These are phyloP conservation scores for Oxyria digyna DNA, from an alignment of 148 eudicot genomes.

Conservation along the genomic window DNA sequence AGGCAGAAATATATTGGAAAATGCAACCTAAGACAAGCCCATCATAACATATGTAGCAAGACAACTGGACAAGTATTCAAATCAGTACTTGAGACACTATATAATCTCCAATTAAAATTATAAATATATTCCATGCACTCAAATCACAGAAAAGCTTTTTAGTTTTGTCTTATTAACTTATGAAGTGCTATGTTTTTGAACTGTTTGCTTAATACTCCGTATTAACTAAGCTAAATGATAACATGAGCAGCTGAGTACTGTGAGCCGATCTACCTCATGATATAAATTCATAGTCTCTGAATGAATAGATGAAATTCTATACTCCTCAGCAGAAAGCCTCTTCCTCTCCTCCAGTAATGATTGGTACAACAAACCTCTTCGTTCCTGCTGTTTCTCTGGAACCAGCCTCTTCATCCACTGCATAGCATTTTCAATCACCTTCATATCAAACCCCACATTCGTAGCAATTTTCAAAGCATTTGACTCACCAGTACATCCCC, in stretches of 20 bases:
- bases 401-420: constrained; percentile 63
- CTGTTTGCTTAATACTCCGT: background rate
- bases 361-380: constrained; percentile 56
- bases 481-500: constrained; percentile 91
- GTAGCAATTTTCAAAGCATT: constrained; percentile 85
- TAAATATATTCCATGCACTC: background rate
- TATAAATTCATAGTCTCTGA: constrained; percentile 58
- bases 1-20: background rate
- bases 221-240: background rate
- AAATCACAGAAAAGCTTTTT: background rate
- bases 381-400: constrained; percentile 66
- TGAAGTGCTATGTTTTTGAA: background rate
- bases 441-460: constrained; percentile 67
- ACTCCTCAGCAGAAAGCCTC: constrained; percentile 47
- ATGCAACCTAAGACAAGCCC: constrained; percentile 1
- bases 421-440: constrained; percentile 61
- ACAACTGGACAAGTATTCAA: background rate
- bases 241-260: background rate
- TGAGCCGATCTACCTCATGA: constrained; percentile 44
- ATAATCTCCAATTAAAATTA: background rate
- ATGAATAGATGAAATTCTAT: constrained; percentile 48
- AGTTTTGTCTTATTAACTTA: background rate
- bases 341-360: constrained; percentile 71
- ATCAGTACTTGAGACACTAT: background rate
- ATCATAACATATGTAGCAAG: background rate